Evolutionary conservation across 2,329 filamentous ascomycete genomes (phyloP), one percentile per base, ranked within the genome.

Genomic region (Hymenoscyphus repandus): DNA sequence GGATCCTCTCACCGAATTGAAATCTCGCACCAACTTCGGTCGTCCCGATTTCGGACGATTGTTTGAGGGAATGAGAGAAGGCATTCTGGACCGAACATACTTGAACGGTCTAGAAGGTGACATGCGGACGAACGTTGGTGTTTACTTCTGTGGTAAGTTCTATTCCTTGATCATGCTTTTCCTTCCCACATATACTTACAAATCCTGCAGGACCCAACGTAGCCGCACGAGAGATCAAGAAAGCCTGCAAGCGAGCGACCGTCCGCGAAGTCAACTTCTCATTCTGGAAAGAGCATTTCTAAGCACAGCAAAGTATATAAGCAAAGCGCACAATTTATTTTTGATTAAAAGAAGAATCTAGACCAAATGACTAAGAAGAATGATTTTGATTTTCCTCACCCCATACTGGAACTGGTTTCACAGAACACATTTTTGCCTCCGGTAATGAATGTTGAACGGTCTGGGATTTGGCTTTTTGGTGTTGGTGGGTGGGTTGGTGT

Each of bases 231-330:
- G 82, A 89, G 63, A 96, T 99, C 67, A 86, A 88, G 70, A 81
- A 82, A 66, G 91, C 92, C 13, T 87, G 88, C 59, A 87, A 86
- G 64, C 69, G 75, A 47, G 85, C 86, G 13, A 88, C 83, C 11
- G 83, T 80, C 34, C 80, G 80, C 56, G 88, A 95, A 60, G 90
- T 99, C 51, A 82, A 85, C 64, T 99, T 97, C 74, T 88, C 89
- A 63, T 99, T 99, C 76, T 99, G 93, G 93, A 99, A 99, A 75
- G 93, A 99, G 72, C 92, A 99, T 67, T 85, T 85, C 66, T 85
- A 77, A 54, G 30, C 17, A 7, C 22, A n/a, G 39, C 17, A n/a
- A 20, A 20, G 13, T 42, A 12, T 42, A 11, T 6, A n/a, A 31
- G 30, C 12, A n/a, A n/a, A 27, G 18, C 30, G 12, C 32, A n/a